Evolutionary conservation across 1,284 basidiomycete species (phyloP), one percentile per base, ranked within the genome.

Genomic region (Ceratobasidium sp.): DNA sequence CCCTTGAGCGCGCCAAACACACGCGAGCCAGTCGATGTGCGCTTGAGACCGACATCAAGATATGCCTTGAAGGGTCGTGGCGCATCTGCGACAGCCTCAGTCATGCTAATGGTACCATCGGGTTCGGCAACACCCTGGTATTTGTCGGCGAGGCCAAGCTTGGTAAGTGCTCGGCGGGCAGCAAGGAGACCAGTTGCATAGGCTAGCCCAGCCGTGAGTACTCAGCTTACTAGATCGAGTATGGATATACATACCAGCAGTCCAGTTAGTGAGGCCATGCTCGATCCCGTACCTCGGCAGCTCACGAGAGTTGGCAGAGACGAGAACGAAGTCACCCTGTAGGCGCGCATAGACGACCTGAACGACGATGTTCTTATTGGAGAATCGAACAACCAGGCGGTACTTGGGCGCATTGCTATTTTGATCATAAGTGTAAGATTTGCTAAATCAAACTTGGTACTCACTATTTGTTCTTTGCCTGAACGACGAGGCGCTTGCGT

Each of bases 401-500:
- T 98, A 99, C 89, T 99, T 99, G 80, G 96, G 97, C 52, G 96
- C 95, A 84, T 98, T 97, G 89, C 92, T 88, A 38, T 26, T 48
- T 48, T 26, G n/a, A 40, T 42, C n/a, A 6, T 26, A 38, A 68
- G 65, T 76, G 38, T n/a, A 4, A 44, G 48, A 38, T 1, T 7
- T 40, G 2, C 38, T 66, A 13, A 46, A 38, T 76, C 62, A 50
- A 33, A 44, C 74, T 64, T 65, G 40, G 67, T 44, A 85, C 90
- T 77, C 84, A 93, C 93, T 99, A 99, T 90, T 99, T 99, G 93
- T 99, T 99, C 92, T 99, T 99, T 81, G 97, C 96, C 91, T 99
- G 98, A 78, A 94, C 92, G 81, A 98, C 91, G 78, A 99, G 91
- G 83, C 96, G 93, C 89, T 98, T 97, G 83, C 97, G 95, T 79